Evolutionary conservation across 371 early-diverging fungal genomes (phyloP), one percentile per base, ranked within the genome.

Genomic region (Mycotypha africana): DNA sequence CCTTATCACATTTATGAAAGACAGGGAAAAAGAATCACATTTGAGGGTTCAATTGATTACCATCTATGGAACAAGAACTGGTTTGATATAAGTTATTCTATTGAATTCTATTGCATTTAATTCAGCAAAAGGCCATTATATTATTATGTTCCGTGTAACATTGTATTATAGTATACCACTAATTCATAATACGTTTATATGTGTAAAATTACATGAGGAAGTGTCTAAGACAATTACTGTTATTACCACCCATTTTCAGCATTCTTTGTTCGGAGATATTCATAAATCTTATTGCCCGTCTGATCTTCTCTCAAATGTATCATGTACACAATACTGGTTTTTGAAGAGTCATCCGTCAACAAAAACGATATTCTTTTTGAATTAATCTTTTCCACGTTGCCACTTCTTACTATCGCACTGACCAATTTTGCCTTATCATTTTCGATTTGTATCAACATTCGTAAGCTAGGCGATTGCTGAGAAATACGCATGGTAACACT

Each of bases 401-500:
- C 55, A 46, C 73, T 73, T 33, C 48, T 60, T 2, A 73, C 65
- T 19, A 62, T 40, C 0, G 69, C 54, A 39, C 67, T 68, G 3
- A 69, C 65, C n/a, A 73, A 38, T 21, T 56, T 63, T 8, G 49
- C 53, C 28, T 73, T 73, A n/a, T 66, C 61, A 25, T 69, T 66
- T 38, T 73, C 65, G n/a, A 73, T 69, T 15, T 65, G 54, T 35
- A 73, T 63, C 45, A 68, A 52, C 62, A 65, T 64, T 22, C 64
- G 45, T 49, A 64, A 40, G 34, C 69, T 68, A 14, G 73, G 73
- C 19, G 55, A 32, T 35, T 73, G 73, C 24, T 66, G 65, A 9
- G 67, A 63, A 19, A 73, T 57, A 9, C 58, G 56, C 53, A 73
- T 49, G 3, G 44, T 49, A 0, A 58, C 64, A 16, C 46, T 51